Evolutionary conservation across 306 rosid species (phyloP).

Genomic region (Astragalus glycyphyllos): DNA sequence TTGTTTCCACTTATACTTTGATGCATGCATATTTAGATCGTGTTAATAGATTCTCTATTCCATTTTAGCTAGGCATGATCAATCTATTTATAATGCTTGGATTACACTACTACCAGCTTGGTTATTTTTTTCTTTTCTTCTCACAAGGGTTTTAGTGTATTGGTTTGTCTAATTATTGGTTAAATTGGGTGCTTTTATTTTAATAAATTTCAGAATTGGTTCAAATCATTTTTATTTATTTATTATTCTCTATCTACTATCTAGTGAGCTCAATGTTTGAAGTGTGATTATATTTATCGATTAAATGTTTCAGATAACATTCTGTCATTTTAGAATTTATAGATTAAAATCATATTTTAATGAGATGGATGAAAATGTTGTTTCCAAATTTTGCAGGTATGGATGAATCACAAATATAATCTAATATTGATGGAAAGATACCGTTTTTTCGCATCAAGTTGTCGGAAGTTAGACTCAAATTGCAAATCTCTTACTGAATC

Average conservation of each 20-base stretch:
- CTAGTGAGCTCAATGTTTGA: not conserved
- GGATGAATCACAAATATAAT: conserved; percentile 83
- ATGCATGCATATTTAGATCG: not conserved
- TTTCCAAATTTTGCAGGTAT: conserved; percentile 63
- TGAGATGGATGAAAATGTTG: conserved; percentile 22
- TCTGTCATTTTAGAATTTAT: too few relatives aligned
- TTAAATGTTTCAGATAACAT: conserved; percentile 30
- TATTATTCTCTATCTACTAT: not conserved
- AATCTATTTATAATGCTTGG: conserved; percentile 8
- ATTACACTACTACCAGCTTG: conserved; percentile 5
- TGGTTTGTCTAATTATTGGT: conserved; percentile 27
- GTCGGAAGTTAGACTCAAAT: conserved; percentile 78
- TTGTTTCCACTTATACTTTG: conserved; percentile 1
- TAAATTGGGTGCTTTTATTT: not conserved
- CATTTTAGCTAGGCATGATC: conserved; percentile 1
- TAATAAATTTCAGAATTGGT: not conserved
- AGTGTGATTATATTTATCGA: conserved; percentile 10
- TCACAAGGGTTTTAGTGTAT: conserved; percentile 5
- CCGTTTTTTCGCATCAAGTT: conserved; percentile 90
- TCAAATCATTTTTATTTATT: not conserved
- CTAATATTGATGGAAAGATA: conserved; percentile 90
- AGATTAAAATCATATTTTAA: too few relatives aligned
- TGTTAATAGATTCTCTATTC: not conserved
- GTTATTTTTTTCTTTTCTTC: conserved; percentile 8
- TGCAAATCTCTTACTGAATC: conserved; percentile 73